Evolutionary conservation across 2,329 filamentous ascomycete genomes (phyloP).

Genomic region (Penicillium sp.): DNA sequence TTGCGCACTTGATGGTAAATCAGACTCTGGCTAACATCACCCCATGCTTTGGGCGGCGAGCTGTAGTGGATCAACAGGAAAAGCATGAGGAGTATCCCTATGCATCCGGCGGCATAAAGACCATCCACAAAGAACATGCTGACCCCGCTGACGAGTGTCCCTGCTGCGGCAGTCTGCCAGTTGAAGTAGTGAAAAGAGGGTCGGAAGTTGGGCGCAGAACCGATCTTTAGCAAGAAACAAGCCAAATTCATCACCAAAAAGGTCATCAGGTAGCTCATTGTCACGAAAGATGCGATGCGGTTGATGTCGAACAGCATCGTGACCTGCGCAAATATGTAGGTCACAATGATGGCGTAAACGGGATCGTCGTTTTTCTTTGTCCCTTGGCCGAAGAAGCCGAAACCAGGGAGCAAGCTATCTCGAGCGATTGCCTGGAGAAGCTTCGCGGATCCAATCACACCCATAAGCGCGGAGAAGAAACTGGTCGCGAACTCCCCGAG

Average conservation of each 20-base stretch:
- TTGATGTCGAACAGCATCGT: conserved; percentile 82
- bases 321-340: conserved; percentile 71
- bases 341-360: conserved; percentile 70
- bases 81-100: conserved; percentile 70
- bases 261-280: conserved; percentile 90
- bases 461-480: conserved; percentile 84
- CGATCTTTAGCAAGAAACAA: conserved; percentile 81
- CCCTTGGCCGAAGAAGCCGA: conserved; percentile 71
- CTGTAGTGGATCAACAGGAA: conserved; percentile 85
- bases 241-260: conserved; percentile 86
- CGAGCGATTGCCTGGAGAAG: conserved; percentile 78
- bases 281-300: conserved; percentile 83
- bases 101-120: conserved; percentile 72
- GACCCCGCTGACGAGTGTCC: conserved; percentile 70
- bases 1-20: conserved; percentile 89
- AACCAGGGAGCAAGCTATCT: conserved; percentile 74
- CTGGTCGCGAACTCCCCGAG: conserved; percentile 79
- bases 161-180: conserved; percentile 75
- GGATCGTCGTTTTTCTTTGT: conserved; percentile 72
- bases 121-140: conserved; percentile 92
- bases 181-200: conserved; percentile 88
- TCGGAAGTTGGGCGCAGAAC: conserved; percentile 83
- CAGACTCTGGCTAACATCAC: conserved; percentile 82
- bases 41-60: conserved; percentile 82
- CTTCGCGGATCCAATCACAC: conserved; percentile 80